Evolutionary conservation across 164 flowering plant genomes (phyloP).

Genomic region (Akebia trifoliata): DNA sequence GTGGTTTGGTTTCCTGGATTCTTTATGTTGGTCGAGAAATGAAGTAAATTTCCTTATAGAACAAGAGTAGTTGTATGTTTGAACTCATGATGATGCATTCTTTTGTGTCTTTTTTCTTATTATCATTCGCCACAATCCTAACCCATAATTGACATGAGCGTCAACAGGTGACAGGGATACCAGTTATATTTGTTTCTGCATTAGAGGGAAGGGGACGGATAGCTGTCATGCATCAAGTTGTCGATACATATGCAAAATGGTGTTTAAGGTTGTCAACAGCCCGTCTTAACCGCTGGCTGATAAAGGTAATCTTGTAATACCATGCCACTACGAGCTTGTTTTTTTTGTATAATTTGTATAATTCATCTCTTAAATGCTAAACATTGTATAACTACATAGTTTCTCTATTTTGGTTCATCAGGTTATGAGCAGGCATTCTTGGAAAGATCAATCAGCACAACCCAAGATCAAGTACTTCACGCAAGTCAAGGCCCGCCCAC

Average conservation of each 20-base stretch:
- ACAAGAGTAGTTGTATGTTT: no score
- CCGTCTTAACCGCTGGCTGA: slow-evolving; percentile 89
- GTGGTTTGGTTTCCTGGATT: background rate
- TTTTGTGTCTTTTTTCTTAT: no score
- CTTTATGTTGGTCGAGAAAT: background rate
- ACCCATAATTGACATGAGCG: background rate
- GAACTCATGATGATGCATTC: no score
- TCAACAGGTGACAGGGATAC: slow-evolving; percentile 82
- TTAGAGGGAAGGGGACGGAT: slow-evolving; percentile 74
- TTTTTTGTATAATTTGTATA: background rate
- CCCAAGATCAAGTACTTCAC: slow-evolving; percentile 92
- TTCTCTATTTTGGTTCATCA: slow-evolving; percentile 13
- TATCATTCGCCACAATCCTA: background rate
- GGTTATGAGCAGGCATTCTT: slow-evolving; percentile 99
- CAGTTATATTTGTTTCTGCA: slow-evolving; percentile 89
- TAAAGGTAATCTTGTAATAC: slow-evolving; percentile 50
- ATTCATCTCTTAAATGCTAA: no score
- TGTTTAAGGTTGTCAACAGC: slow-evolving; percentile 85
- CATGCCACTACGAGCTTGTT: background rate
- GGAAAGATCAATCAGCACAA: slow-evolving; percentile 85
- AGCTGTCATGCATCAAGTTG: slow-evolving; percentile 63
- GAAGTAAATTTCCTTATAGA: background rate
- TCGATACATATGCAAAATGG: slow-evolving; percentile 86
- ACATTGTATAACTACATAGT: background rate
- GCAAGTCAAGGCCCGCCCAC: slow-evolving; percentile 97